Percentiles rank a stretch among this genome's conserved stretches.
Conservation (phyloP, 2,329 filamentous ascomycete genomes). For the Aureobasidium sp. region DNA sequence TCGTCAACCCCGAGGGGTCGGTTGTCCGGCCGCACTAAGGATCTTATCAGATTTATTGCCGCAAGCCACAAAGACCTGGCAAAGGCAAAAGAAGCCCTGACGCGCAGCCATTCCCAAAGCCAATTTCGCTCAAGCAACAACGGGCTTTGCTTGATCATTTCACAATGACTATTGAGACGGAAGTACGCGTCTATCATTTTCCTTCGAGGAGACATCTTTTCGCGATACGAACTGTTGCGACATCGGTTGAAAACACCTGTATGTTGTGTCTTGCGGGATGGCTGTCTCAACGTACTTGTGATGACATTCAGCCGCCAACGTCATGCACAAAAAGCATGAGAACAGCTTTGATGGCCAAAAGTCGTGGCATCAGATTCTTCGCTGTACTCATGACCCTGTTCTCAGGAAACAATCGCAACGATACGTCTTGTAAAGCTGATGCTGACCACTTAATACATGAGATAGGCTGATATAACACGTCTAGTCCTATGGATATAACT, state of each 20-base stretch:
- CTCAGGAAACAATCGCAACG: neutral
- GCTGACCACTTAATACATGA: too few species aligned
- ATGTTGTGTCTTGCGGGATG: too few species aligned
- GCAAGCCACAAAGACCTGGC: neutral
- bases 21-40: neutral
- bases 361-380: neutral
- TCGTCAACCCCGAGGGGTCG: neutral
- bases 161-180: neutral
- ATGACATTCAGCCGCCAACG: neutral
- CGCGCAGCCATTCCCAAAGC: neutral
- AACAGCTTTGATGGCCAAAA: neutral
- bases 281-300: neutral
- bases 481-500: too few species aligned
- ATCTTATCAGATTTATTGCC: slow-evolving; percentile 7
- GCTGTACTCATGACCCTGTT: neutral
- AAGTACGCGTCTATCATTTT: too few species aligned
- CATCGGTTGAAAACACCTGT: too few species aligned
- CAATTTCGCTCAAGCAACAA: neutral
- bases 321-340: neutral
- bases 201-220: too few species aligned
- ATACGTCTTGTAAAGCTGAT: too few species aligned
- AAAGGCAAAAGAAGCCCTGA: neutral
- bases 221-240: too few species aligned
- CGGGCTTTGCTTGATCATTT: neutral
- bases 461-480: too few species aligned